These are phyloP conservation scores for Neopestalotiopsis sp. DNA, from an alignment of 2,329 filamentous ascomycete genomes.

Conservation along the genomic window DNA sequence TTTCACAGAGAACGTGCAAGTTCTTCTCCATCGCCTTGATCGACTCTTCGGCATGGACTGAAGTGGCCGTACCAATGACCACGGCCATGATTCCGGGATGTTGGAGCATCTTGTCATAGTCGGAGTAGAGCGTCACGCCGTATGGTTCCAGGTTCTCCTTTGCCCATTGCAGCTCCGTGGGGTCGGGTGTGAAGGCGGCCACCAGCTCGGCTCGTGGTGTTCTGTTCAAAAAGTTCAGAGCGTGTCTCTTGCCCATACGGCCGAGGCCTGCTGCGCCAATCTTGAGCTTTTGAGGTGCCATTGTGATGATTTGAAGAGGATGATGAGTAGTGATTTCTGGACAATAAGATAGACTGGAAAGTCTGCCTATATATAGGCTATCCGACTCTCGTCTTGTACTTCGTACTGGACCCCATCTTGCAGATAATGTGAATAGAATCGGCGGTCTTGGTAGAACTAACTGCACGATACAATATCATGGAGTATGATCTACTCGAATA, in stretches of 20 bases:
- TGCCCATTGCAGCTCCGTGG: slow-evolving; percentile 49
- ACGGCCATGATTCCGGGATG: slow-evolving; percentile 47
- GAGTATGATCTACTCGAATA: neutral
- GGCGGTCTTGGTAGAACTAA: neutral
- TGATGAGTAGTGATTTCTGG: neutral
- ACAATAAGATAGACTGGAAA: neutral
- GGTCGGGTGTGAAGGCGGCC: slow-evolving; percentile 52
- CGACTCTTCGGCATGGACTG: slow-evolving; percentile 61
- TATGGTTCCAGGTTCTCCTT: slow-evolving; percentile 46
- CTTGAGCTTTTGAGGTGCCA: slow-evolving; percentile 39
- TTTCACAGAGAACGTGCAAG: slow-evolving; percentile 64
- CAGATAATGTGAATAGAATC: neutral
- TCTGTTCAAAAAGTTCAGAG: slow-evolving; percentile 49
- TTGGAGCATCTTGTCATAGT: slow-evolving; percentile 52
- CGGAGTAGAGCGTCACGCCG: slow-evolving; percentile 48
- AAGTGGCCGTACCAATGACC: slow-evolving; percentile 46
- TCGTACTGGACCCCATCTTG: neutral
- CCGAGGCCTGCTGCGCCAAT: slow-evolving; percentile 55
- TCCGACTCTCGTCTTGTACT: neutral
- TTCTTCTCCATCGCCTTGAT: slow-evolving; percentile 59
- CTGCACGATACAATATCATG: neutral
- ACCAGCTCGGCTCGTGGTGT: slow-evolving; percentile 53
- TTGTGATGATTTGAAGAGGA: slow-evolving; percentile 6
- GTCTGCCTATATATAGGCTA: neutral
- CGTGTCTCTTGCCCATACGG: slow-evolving; percentile 59